phyloP scores from a whole-genome alignment of 1,139 yeast genomes.

The Blastobotrys illinoisensis region DNA sequence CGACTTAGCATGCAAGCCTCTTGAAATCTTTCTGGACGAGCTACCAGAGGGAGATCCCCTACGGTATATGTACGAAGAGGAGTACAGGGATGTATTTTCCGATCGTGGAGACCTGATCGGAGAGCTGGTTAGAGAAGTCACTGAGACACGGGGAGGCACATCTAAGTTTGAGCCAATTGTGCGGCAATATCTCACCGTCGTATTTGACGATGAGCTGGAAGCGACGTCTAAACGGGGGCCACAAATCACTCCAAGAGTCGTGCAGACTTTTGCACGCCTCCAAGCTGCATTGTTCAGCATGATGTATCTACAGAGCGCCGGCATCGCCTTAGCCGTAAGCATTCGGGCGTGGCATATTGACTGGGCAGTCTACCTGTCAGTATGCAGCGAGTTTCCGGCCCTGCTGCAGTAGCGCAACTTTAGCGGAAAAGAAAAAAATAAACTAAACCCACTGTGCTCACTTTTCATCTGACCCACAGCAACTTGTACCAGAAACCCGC shows the following conservation, averaged over 20 bases:
- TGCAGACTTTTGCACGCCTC: constrained; percentile 10
- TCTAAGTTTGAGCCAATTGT: constrained; percentile 3
- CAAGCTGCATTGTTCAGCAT: constrained; percentile 13
- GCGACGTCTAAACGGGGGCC: neutral
- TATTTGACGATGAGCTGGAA: neutral
- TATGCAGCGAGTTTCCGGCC: neutral
- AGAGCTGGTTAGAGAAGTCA: constrained; percentile 8
- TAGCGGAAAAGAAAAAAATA: neutral
- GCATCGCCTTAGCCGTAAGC: neutral
- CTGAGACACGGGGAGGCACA: constrained; percentile 1
- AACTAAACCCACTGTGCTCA: neutral
- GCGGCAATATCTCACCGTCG: neutral
- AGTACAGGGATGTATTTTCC: constrained; percentile 5
- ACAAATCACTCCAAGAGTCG: neutral
- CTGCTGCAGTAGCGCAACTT: neutral
- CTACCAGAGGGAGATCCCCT: neutral
- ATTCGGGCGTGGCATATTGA: constrained; percentile 4
- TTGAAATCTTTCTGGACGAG: constrained; percentile 2
- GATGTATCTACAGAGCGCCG: constrained; percentile 6
- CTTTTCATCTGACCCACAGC: neutral
- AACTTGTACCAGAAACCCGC: neutral
- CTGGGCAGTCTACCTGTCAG: constrained; percentile 1
- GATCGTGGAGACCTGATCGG: constrained; percentile 2
- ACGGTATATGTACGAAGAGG: constrained; percentile 7
- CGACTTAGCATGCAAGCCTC: neutral